Evolutionary conservation across 257 asterid species (phyloP).

Genomic region (Solanum bukasovii): DNA sequence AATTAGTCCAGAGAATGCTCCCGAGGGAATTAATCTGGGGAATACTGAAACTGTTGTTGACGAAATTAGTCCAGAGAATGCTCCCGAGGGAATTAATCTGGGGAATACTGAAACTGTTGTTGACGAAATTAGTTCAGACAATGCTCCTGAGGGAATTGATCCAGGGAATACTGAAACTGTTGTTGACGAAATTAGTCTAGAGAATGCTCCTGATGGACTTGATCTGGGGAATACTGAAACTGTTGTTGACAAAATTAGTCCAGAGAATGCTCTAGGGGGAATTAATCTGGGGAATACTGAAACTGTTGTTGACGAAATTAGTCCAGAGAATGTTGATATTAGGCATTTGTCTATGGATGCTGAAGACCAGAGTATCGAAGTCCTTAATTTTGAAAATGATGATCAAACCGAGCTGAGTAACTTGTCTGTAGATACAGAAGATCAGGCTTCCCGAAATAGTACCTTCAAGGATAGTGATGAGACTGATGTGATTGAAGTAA

Average conservation of each 20-base stretch:
- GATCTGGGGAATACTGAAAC: constrained; percentile 1
- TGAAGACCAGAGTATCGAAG: neutral
- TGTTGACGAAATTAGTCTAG: neutral
- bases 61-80: neutral
- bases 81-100: neutral
- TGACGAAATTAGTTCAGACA: neutral
- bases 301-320: neutral
- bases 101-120: constrained; percentile 6
- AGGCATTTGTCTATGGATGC: neutral
- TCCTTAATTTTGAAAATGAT: neutral
- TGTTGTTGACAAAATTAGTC: neutral
- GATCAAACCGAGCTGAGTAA: neutral
- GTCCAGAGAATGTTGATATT: neutral
- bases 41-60: constrained; percentile 2
- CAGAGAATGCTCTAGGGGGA: neutral
- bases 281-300: constrained; percentile 1
- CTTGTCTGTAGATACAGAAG: constrained; percentile 8
- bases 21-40: constrained; percentile 1
- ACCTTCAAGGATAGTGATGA: constrained; percentile 16
- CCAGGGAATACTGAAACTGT: neutral
- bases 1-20: neutral
- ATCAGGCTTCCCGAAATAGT: constrained; percentile 5
- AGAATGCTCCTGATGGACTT: neutral
- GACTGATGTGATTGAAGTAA: constrained; percentile 1
- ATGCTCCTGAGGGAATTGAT: too few relatives aligned